Evolutionary conservation across 768 basidiomycete genomes (phyloP).

Genomic region (Termitomyces sp.): DNA sequence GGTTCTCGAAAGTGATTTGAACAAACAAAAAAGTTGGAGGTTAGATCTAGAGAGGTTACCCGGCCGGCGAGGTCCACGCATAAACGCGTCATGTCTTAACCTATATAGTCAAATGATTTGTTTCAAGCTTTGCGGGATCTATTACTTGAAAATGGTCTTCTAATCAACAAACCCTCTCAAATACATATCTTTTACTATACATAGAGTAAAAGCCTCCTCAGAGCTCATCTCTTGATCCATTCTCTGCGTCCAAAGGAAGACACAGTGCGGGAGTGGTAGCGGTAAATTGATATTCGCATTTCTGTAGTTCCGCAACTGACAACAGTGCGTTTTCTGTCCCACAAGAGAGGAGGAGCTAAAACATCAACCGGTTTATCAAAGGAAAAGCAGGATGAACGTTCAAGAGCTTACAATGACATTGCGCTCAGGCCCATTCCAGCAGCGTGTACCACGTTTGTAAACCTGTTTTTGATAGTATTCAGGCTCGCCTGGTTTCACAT

Average conservation of each 20-base stretch:
- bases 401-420: constrained; percentile 59
- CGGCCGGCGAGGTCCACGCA: no score
- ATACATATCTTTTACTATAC: constrained; percentile 3
- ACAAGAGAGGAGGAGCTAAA: constrained; percentile 75
- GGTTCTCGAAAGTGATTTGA: no score
- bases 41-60: no score
- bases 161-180: neutral
- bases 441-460: constrained; percentile 81
- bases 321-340: constrained; percentile 80
- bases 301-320: constrained; percentile 84
- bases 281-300: constrained; percentile 90
- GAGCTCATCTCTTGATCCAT: constrained; percentile 34
- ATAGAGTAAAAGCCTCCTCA: constrained; percentile 15
- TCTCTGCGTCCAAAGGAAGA: constrained; percentile 38
- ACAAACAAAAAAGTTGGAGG: no score
- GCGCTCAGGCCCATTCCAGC: constrained; percentile 95
- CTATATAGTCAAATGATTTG: neutral
- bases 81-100: neutral
- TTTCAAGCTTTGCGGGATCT: no score
- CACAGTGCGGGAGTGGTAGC: constrained; percentile 86
- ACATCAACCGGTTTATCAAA: constrained; percentile 5
- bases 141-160: no score
- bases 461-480: constrained; percentile 79
- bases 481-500: constrained; percentile 50
- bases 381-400: neutral